Conservation (phyloP, 139 green algal species). For the Limnomonas spitsbergensis region DNA sequence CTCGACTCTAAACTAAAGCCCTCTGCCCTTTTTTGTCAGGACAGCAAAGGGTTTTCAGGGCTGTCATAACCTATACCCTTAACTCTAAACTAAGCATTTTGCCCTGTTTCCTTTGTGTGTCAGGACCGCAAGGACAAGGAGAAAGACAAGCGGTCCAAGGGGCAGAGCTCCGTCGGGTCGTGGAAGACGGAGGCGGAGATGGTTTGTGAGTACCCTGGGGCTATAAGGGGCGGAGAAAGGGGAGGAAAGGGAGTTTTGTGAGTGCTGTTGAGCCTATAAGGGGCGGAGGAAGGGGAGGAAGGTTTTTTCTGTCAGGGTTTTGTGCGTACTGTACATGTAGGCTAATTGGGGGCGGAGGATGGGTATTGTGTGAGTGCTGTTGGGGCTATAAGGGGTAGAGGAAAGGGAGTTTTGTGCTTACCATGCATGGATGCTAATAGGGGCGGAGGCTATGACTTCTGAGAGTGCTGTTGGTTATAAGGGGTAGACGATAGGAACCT, state of each 20-base stretch:
- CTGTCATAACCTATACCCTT: no score
- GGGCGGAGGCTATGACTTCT: no score
- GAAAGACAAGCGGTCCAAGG: slow-evolving; percentile 75
- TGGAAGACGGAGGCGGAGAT: slow-evolving; percentile 94
- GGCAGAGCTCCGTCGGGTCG: slow-evolving; percentile 62
- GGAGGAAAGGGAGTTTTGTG: neutral
- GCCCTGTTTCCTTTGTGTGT: no score
- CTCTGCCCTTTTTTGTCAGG: no score
- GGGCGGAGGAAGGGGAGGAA: neutral
- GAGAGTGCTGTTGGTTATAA: no score
- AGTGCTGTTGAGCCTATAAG: neutral
- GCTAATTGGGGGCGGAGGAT: neutral
- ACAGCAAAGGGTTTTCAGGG: no score
- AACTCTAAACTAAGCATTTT: no score
- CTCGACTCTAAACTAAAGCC: no score
- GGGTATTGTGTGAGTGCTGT: neutral
- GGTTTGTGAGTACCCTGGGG: slow-evolving; percentile 36
- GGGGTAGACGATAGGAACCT: no score
- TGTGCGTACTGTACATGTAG: neutral
- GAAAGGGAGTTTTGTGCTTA: no score
- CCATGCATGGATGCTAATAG: no score
- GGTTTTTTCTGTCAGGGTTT: neutral
- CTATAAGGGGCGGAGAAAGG: neutral
- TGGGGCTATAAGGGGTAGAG: neutral
- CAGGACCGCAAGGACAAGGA: slow-evolving; percentile 86